phyloP scores from a whole-genome alignment of 225 moss, liverwort and hornwort genomes.

The Climacium dendroides region DNA sequence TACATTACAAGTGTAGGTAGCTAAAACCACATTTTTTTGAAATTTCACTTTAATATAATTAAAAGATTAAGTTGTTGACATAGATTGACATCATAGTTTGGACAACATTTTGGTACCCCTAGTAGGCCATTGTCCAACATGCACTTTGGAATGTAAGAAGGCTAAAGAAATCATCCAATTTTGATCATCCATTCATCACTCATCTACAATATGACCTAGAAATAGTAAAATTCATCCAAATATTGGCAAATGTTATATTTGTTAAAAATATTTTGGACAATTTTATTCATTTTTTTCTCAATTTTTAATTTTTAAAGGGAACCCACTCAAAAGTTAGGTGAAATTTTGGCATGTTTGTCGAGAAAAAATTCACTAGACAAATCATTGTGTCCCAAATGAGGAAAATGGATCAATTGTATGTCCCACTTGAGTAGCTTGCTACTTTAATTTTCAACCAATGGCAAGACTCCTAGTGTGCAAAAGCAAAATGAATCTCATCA shows the following conservation, averaged over 20 bases:
- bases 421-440: background rate
- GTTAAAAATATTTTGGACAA: no score
- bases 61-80: no score
- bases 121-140: no score
- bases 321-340: fast-evolving
- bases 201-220: background rate
- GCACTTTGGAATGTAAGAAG: fast-evolving
- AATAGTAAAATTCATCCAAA: background rate
- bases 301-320: fast-evolving
- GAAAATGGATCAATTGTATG: background rate
- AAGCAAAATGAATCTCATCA: background rate
- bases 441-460: background rate
- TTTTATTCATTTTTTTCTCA: background rate
- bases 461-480: background rate
- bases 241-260: background rate
- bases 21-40: no score
- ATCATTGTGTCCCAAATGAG: background rate
- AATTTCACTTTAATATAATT: no score
- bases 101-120: no score
- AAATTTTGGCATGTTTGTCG: background rate
- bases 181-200: background rate
- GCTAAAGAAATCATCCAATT: background rate
- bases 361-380: background rate
- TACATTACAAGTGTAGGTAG: no score
- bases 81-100: no score